Evolutionary conservation across 2,329 filamentous ascomycete species (phyloP).

Genomic region (Hypoxylon sp.): DNA sequence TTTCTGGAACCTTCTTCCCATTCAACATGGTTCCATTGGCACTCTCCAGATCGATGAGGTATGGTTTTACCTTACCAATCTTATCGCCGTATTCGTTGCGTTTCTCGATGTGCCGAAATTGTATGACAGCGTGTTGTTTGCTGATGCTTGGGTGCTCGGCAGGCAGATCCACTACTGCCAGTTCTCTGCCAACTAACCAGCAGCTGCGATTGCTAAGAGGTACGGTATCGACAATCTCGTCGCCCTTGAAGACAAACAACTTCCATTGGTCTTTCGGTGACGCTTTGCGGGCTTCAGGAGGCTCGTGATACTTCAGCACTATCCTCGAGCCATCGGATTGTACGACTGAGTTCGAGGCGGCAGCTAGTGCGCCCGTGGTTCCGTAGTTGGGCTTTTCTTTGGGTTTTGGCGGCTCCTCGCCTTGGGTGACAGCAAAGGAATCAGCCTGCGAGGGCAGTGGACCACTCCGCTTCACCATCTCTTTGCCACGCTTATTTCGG

Average conservation of each 20-base stretch:
- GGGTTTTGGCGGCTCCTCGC: slow-evolving; percentile 62
- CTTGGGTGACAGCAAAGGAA: slow-evolving; percentile 65
- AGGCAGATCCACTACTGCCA: slow-evolving; percentile 79
- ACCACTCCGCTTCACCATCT: slow-evolving; percentile 51
- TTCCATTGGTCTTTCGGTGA: slow-evolving; percentile 82
- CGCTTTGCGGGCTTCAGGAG: slow-evolving; percentile 89
- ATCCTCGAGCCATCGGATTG: slow-evolving; percentile 78
- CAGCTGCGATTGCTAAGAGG: slow-evolving; percentile 80
- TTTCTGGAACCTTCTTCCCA: slow-evolving; percentile 73
- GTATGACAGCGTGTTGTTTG: slow-evolving; percentile 94
- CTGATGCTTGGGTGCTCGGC: slow-evolving; percentile 92
- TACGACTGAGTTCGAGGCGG: slow-evolving; percentile 80
- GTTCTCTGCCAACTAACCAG: slow-evolving; percentile 88
- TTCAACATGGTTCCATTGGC: slow-evolving; percentile 91
- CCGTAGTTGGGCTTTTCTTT: slow-evolving; percentile 91
- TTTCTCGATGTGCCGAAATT: slow-evolving; percentile 87
- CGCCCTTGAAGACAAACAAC: slow-evolving; percentile 89
- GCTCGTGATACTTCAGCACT: slow-evolving; percentile 95
- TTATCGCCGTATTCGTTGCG: slow-evolving; percentile 88
- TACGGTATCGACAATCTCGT: slow-evolving; percentile 82
- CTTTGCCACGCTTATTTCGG: slow-evolving; percentile 40
- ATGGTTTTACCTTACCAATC: slow-evolving; percentile 80
- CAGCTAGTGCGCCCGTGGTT: slow-evolving; percentile 81
- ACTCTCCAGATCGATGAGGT: slow-evolving; percentile 92
- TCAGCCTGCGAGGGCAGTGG: slow-evolving; percentile 68